Base-by-base conservation (phyloP, 148 eudicot genomes). In the Limonium bicolor region DNA sequence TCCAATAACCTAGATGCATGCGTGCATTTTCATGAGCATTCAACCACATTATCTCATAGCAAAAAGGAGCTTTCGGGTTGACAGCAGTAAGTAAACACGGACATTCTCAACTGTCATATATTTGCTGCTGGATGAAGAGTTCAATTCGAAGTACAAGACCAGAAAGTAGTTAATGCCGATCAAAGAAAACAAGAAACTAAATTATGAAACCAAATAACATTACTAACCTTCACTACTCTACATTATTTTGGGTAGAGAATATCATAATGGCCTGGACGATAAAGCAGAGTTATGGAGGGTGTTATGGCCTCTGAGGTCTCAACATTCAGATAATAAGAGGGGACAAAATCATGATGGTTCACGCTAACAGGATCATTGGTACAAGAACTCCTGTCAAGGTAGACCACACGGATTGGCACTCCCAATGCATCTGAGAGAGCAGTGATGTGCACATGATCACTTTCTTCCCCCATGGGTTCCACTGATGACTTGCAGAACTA, bases 401-500 rank as follows among this genome's bases (percentile, higher is more conserved):
- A 90, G 27, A 90, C 84, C 23, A 90, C 81, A 37, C 95, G 97
- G 27, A 84, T 69, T 22, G 97, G 70, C 46, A 90, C 93, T 7
- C 95, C 95, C 48, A 84, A 30, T 55, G 93, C 84, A 64, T 90
- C 97, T 13, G 95, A 90, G 48, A 90, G 58, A 13, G 97, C 97
- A 15, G 79, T 84, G 7, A 90, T 90, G 54, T 90, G 97, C 21
- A 84, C 93, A 55, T 90, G 97, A 58, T 90, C 97, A 32, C 95
- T 90, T 68, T 90, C 97, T 75, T 90, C 97, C 30, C 97, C 95
- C 97, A 90, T 90, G 15, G 97, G 97, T 45, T 90, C 97, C 69
- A 90, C 97, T 7, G 95, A 74, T 46, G 95, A 72, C 78, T 90
- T 90, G 74, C 97, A 90, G 60, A 90, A 90, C 97, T 90, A 45